Evolutionary conservation across 768 basidiomycete genomes (phyloP), one percentile per base, ranked within the genome.

Genomic region (Mrakia frigida): DNA sequence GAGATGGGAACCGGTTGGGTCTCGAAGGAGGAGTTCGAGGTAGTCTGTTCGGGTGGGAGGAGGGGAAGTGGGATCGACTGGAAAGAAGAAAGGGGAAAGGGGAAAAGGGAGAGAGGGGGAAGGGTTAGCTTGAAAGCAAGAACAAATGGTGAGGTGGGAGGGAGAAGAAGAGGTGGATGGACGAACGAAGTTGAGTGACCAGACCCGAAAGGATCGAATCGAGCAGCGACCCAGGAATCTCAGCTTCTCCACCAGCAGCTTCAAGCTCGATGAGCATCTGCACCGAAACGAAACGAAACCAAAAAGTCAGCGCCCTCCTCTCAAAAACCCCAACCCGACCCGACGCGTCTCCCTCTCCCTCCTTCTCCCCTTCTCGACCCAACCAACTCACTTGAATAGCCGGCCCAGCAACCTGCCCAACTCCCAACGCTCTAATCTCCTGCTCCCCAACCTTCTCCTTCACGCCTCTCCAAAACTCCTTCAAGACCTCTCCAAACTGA

Each of bases 181-280:
- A 86, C 90, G 77, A 81, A 93, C 92, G 84, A 70, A 86, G 85
- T 6, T 87, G 82, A 33, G 90, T 86, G 67, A 96, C 88, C 35
- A 93, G 85, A 43, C 94, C 94, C 21, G 89, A 88, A 23, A 90
- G 87, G 31, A 94, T 87, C 68, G 87, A 85, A 81, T 97, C 94
- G 88, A 95, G 89, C 28, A 97, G 86, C 18, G 92, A 93, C 52
- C 87, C 88, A 25, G 87, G 82, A 70, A 86, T 85, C 46, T 89
- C 87, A 3, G 88, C 84, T 83, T 88, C 85, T 7, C 85, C 87
- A 53, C 87, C 86, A 39, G 90, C 88, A 0, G 90, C 88, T 82
- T 98, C 95, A 28, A 94, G 86, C 82, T 93, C 91, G 28, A 98
- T 83, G 31, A 94, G 82, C 83, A 96, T 87, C 93, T 97, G 79